Evolutionary conservation across 2,329 filamentous ascomycete species (phyloP).

Genomic region (Aspergillus brunneoviolaceus): DNA sequence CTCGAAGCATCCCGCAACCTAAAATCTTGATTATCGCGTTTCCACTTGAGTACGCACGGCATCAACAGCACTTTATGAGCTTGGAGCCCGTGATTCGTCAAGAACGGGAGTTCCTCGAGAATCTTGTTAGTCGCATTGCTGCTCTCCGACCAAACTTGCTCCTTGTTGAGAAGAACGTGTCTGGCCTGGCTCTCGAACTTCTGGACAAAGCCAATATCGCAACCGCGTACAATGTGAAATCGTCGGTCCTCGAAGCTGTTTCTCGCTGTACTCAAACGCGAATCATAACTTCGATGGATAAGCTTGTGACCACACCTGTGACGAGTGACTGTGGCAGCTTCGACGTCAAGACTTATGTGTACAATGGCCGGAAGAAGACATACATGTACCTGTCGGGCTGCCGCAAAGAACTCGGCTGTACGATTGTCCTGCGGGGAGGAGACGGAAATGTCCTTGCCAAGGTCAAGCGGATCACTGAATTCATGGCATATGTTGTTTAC

Average conservation of each 20-base stretch:
- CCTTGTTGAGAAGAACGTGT: conserved; percentile 89
- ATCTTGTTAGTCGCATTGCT: conserved; percentile 87
- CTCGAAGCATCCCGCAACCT: conserved; percentile 76
- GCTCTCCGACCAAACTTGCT: conserved; percentile 81
- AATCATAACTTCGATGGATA: conserved; percentile 92
- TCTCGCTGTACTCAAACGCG: conserved; percentile 87
- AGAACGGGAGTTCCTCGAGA: conserved; percentile 88
- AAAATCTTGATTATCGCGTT: conserved; percentile 92
- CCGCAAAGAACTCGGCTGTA: conserved; percentile 85
- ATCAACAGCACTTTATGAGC: conserved; percentile 96
- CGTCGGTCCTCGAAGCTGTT: conserved; percentile 91
- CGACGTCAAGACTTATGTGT: conserved; percentile 92
- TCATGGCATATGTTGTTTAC: conserved; percentile 99
- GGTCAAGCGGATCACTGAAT: conserved; percentile 92
- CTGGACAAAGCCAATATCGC: conserved; percentile 86
- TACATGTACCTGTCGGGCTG: conserved; percentile 95
- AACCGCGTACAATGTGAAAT: conserved; percentile 94
- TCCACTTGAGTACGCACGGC: conserved; percentile 90
- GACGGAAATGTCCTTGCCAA: conserved; percentile 68
- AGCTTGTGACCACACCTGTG: conserved; percentile 73
- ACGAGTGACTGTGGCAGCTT: conserved; percentile 82
- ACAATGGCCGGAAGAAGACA: conserved; percentile 81
- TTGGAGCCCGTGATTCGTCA: conserved; percentile 94
- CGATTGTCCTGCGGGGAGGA: conserved; percentile 84
- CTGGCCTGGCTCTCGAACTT: conserved; percentile 84